Evolutionary conservation across 1,284 basidiomycete species (phyloP).

Genomic region (Leccinum olivaceoglutinosum): DNA sequence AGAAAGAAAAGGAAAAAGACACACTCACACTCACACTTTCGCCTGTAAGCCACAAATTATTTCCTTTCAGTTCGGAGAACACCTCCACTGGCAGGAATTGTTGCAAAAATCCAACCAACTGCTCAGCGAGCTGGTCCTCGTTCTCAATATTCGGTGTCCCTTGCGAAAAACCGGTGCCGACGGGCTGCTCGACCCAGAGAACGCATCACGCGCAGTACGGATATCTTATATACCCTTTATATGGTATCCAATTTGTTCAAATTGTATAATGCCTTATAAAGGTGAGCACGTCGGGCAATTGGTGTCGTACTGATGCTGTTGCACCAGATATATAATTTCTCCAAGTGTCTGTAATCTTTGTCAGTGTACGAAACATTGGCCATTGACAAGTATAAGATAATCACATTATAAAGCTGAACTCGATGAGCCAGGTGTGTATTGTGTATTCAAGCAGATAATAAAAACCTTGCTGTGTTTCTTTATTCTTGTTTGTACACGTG

Average conservation of each 20-base stretch:
- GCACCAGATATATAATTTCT: neutral
- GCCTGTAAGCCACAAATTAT: slow-evolving; percentile 63
- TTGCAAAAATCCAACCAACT: slow-evolving; percentile 52
- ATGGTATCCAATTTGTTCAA: too few relatives aligned
- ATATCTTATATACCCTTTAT: too few relatives aligned
- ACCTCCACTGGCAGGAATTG: slow-evolving; percentile 75
- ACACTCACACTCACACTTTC: slow-evolving; percentile 70
- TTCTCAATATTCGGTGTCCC: slow-evolving; percentile 68
- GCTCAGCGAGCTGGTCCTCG: slow-evolving; percentile 56
- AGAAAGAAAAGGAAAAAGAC: neutral
- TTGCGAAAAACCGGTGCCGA: slow-evolving; percentile 77
- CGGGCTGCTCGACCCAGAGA: slow-evolving; percentile 82
- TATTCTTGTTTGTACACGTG: neutral
- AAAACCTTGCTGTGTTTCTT: neutral
- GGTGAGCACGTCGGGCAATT: too few relatives aligned
- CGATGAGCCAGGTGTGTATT: neutral
- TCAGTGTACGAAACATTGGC: neutral
- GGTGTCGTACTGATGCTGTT: too few relatives aligned
- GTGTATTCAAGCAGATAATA: neutral
- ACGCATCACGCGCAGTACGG: slow-evolving; percentile 26
- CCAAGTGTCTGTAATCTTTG: neutral
- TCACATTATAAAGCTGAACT: neutral
- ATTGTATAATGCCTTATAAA: too few relatives aligned
- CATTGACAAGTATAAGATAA: neutral
- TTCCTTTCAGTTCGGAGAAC: slow-evolving; percentile 64